Evolutionary conservation across 441 rosid species (phyloP), one percentile per base, ranked within the genome.

Genomic region (Hura crepitans): DNA sequence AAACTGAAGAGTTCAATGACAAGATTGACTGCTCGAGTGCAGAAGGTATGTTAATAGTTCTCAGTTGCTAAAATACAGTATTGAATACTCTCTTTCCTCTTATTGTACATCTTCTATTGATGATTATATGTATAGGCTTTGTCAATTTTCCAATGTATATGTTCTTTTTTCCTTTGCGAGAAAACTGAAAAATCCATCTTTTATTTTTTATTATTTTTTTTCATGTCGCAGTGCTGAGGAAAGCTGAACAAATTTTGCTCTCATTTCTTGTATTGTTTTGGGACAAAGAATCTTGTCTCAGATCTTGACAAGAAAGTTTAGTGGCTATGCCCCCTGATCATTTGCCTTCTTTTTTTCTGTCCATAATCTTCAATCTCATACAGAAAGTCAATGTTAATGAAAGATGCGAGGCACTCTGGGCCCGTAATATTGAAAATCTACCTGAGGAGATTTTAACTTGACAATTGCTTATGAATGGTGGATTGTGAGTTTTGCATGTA

Each of bases 1-100:
- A 95, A 92, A 72, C 68, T 95, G 83, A 95, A 95, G 91, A 96
- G 99, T 85, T 87, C 93, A 61, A 92, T 95, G 98, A 92, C 96
- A 31, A 87, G 97, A 75, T 78, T 92, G 80, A 92, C 97, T 73
- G 97, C 93, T 65, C 84, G 99, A 51, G 99, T 91, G 75, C 98
- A 95, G 75, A 95, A 95, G 93, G 98, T 92, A 76, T 37, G 69
- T 4, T 2, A 43, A 31, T 6, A 62, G 11, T 46, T 54, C n/a
- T 57, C 8, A 5, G 22, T 27, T 58, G 62, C 23, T 37, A 71
- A 57, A 33, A 43, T 14, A 20, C 35, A 42, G 11, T 46, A 17
- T 61, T 18, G 23, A 65, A 11, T 28, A 0, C 47, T 10, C 55
- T 61, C 1, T 39, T 68, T 39, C 2, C 23, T 22, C 13, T 30